Percentiles rank a stretch among this genome's conserved stretches.
These are phyloP conservation scores for Citrus glauca DNA, from an alignment of 345 rosid genomes.

Conservation along the genomic window DNA sequence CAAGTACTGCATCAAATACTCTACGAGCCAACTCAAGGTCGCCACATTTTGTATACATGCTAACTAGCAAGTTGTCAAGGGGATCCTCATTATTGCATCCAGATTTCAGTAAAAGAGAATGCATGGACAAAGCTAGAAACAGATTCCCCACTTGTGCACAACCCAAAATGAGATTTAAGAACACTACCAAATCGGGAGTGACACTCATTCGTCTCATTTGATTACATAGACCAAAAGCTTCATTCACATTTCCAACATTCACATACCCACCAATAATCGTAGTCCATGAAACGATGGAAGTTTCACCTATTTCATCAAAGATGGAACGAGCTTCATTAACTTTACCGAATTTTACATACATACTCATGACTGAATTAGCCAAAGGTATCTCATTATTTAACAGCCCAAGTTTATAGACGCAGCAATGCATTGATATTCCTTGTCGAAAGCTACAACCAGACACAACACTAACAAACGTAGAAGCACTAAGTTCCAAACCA, in stretches of 20 bases:
- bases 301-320: constrained; percentile 20
- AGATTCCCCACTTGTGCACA: constrained; percentile 17
- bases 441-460: constrained; percentile 16
- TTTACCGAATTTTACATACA: constrained; percentile 21
- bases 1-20: constrained; percentile 18
- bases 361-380: constrained; percentile 24
- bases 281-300: constrained; percentile 30
- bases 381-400: constrained; percentile 19
- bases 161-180: constrained; percentile 22
- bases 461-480: constrained; percentile 21
- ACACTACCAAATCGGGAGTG: constrained; percentile 15
- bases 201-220: constrained; percentile 15
- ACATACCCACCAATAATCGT: constrained; percentile 23
- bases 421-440: constrained; percentile 30
- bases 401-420: constrained; percentile 24
- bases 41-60: constrained; percentile 30
- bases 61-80: constrained; percentile 22
- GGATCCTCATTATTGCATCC: constrained; percentile 16
- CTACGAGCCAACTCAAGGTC: constrained; percentile 20
- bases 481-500: constrained; percentile 23
- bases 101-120: constrained; percentile 25
- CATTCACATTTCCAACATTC: constrained; percentile 10
- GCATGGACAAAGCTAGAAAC: constrained; percentile 24
- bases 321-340: constrained; percentile 22
- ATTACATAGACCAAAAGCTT: constrained; percentile 23